These are phyloP conservation scores for Fusarium aywerte DNA, from an alignment of 2,329 filamentous ascomycete genomes.

Conservation along the genomic window DNA sequence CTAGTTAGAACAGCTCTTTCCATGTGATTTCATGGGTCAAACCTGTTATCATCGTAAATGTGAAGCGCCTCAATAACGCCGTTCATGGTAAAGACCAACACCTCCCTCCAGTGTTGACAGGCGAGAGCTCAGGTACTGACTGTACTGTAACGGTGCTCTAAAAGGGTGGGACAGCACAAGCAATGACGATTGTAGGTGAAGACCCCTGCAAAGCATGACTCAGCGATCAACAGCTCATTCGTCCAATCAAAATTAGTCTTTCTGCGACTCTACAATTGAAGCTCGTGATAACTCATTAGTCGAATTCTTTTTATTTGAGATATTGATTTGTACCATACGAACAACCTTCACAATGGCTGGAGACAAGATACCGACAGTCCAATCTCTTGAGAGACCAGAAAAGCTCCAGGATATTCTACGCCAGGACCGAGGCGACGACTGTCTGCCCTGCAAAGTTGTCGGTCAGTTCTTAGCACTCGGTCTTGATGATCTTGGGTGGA, in stretches of 20 bases:
- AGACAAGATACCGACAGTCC: constrained; percentile 60
- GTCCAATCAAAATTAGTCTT: constrained; percentile 39
- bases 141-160: background rate
- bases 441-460: constrained; percentile 75
- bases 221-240: constrained; percentile 27
- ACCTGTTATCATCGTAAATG: constrained; percentile 97
- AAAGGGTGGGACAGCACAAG: constrained; percentile 15
- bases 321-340: background rate
- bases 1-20: constrained; percentile 38
- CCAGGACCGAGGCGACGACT: constrained; percentile 71
- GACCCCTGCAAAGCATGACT: constrained; percentile 40
- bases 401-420: constrained; percentile 68
- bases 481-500: constrained; percentile 3
- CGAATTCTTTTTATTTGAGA: background rate
- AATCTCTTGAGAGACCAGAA: constrained; percentile 69
- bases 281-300: constrained; percentile 30
- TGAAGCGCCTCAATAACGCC: constrained; percentile 94
- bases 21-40: constrained; percentile 28
- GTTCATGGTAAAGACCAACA: constrained; percentile 70
- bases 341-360: constrained; percentile 46
- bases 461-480: constrained; percentile 61
- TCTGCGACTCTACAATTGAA: constrained; percentile 24
- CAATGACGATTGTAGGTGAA: constrained; percentile 48
- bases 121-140: constrained; percentile 2
- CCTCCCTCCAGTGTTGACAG: constrained; percentile 42